A percentile compares a stretch with the other conserved stretches of the same genome.
Conservation (phyloP, 2,329 filamentous ascomycete genomes). For the Colletotrichum destructivum region DNA sequence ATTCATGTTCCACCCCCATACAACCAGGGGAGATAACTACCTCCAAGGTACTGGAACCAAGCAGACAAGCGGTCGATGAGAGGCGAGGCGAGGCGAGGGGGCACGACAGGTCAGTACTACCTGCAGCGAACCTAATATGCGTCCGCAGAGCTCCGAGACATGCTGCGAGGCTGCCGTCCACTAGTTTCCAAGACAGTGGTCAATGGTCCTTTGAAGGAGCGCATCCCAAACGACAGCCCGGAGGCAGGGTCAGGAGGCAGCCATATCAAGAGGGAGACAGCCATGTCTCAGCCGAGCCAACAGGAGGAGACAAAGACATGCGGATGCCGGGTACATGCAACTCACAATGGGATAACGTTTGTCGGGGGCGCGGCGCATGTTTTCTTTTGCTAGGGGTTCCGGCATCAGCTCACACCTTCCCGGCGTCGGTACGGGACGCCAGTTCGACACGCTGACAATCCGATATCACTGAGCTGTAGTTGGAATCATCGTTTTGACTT, state of each 20-base stretch:
- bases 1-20: neutral
- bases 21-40: neutral
- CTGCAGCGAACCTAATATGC: neutral
- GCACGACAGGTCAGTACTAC: neutral
- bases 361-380: neutral
- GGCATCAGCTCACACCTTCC: neutral
- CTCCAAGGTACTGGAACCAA: neutral
- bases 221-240: neutral
- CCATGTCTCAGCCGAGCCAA: conserved; percentile 2
- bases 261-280: neutral
- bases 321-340: neutral
- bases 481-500: neutral
- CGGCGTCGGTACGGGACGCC: neutral
- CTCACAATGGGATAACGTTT: neutral
- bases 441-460: neutral
- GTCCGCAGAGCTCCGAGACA: conserved; percentile 14
- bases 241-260: too few relatives aligned
- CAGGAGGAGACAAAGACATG: conserved; percentile 4
- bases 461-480: neutral
- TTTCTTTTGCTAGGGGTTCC: neutral
- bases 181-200: neutral
- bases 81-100: neutral
- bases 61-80: neutral
- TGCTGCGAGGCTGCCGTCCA: neutral
- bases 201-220: neutral